A percentile compares a stretch with the other conserved stretches of the same genome.
These are phyloP conservation scores for Magnolia changhungtana DNA, from an alignment of 164 flowering plant species.

Conservation along the genomic window DNA sequence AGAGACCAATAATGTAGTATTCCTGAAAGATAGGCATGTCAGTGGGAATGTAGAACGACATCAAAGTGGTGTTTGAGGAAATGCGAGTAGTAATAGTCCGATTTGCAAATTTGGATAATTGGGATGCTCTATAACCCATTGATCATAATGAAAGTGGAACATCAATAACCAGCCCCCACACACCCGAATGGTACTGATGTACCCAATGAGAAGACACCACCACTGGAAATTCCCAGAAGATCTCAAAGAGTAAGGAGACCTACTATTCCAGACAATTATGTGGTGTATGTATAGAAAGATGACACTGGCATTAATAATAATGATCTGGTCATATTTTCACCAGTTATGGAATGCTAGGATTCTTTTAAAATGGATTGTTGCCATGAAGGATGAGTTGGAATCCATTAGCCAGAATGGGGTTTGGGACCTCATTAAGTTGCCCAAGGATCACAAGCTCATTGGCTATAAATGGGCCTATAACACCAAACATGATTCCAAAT, in stretches of 20 bases:
- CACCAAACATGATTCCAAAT: background rate
- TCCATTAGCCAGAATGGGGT: background rate
- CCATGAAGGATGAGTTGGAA: constrained; percentile 5
- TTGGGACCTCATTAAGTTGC: background rate
- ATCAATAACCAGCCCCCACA: background rate
- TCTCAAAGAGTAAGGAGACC: background rate
- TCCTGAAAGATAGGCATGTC: background rate
- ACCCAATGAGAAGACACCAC: background rate
- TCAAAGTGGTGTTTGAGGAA: background rate
- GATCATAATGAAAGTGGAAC: background rate
- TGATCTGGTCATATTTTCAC: background rate
- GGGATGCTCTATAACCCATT: background rate
- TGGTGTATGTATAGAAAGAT: background rate
- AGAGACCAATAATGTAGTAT: background rate
- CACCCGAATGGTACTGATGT: background rate
- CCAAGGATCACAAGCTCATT: background rate
- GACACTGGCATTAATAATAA: background rate
- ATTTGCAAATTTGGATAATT: background rate
- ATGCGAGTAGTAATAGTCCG: background rate
- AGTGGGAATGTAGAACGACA: background rate
- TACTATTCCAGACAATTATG: background rate
- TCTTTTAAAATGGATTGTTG: constrained; percentile 4
- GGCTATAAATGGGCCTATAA: background rate
- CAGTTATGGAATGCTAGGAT: background rate
- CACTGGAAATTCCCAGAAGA: background rate